Conservation (phyloP, 2,329 filamentous ascomycete species). For the Pyrenochaeta sp. region DNA sequence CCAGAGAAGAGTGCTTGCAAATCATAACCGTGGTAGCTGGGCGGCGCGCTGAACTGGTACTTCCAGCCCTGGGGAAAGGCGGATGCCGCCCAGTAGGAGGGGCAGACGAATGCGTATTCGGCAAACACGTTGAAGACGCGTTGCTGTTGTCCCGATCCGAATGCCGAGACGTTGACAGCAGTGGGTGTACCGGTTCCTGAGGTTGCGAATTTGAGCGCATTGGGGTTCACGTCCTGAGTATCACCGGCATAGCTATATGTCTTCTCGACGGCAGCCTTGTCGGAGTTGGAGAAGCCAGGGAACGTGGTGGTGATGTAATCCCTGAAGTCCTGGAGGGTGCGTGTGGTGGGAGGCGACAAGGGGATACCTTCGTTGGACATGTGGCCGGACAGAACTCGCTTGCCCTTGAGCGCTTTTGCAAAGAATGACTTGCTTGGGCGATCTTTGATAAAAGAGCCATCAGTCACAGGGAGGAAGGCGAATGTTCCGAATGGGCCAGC, state of each 20-base stretch:
- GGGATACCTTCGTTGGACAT: constrained; percentile 54
- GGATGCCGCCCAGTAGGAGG: constrained; percentile 51
- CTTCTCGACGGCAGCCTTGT: constrained; percentile 35
- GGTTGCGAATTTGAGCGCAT: constrained; percentile 36
- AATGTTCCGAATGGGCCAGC: constrained; percentile 51
- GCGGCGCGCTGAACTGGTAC: constrained; percentile 42
- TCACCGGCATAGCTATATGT: constrained; percentile 42
- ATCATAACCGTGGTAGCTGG: constrained; percentile 45
- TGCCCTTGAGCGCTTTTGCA: constrained; percentile 33
- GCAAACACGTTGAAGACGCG: constrained; percentile 55
- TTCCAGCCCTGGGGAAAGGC: constrained; percentile 46
- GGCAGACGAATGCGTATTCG: constrained; percentile 56
- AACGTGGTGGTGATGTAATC: constrained; percentile 40
- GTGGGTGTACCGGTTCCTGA: constrained; percentile 29
- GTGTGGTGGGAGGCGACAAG: constrained; percentile 39
- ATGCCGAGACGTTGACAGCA: constrained; percentile 40
- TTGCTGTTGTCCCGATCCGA: constrained; percentile 44
- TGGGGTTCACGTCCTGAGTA: constrained; percentile 26
- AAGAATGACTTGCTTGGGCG: constrained; percentile 41
- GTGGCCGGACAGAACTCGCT: constrained; percentile 41
- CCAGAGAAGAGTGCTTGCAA: constrained; percentile 42
- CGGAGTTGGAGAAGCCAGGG: constrained; percentile 45
- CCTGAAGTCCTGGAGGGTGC: constrained; percentile 39
- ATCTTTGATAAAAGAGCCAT: constrained; percentile 50
- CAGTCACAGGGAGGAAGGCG: constrained; percentile 53